phyloP scores from a whole-genome alignment of 2,329 filamentous ascomycete genomes.

The Fusarium drepaniforme region DNA sequence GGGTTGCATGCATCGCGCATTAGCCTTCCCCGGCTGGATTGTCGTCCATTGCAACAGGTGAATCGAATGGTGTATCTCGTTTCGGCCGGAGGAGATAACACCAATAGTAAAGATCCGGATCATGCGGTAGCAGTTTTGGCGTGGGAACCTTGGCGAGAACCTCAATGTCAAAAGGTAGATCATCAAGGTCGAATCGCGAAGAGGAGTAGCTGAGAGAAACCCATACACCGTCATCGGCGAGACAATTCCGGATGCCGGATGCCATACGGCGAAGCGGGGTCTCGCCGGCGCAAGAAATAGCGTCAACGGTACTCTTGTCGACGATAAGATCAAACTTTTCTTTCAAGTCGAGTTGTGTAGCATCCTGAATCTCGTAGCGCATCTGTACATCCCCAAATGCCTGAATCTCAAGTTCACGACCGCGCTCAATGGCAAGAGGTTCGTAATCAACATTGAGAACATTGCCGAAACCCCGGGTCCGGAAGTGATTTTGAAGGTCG shows the following conservation, averaged over 20 bases:
- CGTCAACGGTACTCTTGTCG: constrained; percentile 64
- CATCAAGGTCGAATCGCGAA: constrained; percentile 52
- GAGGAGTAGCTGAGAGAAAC: constrained; percentile 62
- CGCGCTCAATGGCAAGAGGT: constrained; percentile 59
- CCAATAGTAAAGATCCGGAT: constrained; percentile 61
- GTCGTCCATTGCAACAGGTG: constrained; percentile 6
- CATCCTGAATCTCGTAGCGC: constrained; percentile 59
- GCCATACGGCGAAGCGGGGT: constrained; percentile 54
- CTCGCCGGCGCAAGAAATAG: constrained; percentile 59
- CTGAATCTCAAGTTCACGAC: constrained; percentile 53
- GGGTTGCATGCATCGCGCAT: constrained; percentile 2
- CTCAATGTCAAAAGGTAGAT: constrained; percentile 56
- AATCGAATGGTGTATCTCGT: constrained; percentile 13
- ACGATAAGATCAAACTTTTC: constrained; percentile 56
- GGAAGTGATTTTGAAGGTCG: constrained; percentile 62
- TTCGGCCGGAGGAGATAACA: constrained; percentile 58
- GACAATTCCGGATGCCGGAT: constrained; percentile 48
- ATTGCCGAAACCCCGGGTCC: constrained; percentile 54
- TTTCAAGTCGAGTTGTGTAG: constrained; percentile 50
- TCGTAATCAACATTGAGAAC: constrained; percentile 65
- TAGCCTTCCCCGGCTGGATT: constrained; percentile 18
- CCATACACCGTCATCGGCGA: constrained; percentile 57
- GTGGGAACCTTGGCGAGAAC: constrained; percentile 57
- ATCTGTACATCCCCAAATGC: constrained; percentile 59
- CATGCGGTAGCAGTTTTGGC: constrained; percentile 53